Conservation (phyloP, 2,329 filamentous ascomycete genomes). For the Pseudohalonectria lignicola region DNA sequence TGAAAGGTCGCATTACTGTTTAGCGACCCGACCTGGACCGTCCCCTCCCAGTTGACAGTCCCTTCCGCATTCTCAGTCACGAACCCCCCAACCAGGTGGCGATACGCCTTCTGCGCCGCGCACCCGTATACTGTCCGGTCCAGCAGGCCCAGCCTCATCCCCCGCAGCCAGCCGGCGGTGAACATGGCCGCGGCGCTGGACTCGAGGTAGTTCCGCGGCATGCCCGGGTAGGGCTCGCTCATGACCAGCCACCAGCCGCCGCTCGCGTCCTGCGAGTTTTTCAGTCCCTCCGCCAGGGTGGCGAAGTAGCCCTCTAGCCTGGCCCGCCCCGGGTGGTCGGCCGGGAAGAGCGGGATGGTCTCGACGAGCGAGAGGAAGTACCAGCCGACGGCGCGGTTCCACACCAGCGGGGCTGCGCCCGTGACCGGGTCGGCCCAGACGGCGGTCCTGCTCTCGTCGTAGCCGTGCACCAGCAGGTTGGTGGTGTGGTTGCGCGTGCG, state of each 20-base stretch:
- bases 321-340: conserved; percentile 20
- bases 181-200: conserved; percentile 49
- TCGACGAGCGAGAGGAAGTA: conserved; percentile 40
- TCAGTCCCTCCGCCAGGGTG: conserved; percentile 27
- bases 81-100: neutral
- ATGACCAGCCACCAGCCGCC: conserved; percentile 46
- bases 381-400: conserved; percentile 44
- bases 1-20: neutral
- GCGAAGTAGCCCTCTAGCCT: conserved; percentile 26
- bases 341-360: conserved; percentile 32
- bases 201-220: conserved; percentile 48
- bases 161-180: conserved; percentile 32
- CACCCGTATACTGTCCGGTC: neutral
- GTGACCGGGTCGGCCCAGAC: conserved; percentile 38
- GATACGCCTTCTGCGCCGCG: neutral
- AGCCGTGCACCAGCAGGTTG: conserved; percentile 40
- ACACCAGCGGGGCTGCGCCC: conserved; percentile 39
- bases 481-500: conserved; percentile 26
- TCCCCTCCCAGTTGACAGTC: conserved; percentile 1
- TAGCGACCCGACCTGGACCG: conserved; percentile 1
- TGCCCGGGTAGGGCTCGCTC: conserved; percentile 32
- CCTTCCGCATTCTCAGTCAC: neutral
- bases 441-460: conserved; percentile 34
- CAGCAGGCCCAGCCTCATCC: neutral
- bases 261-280: conserved; percentile 24